Conservation (phyloP, 768 basidiomycete genomes). For the Pleurotus ostreatus region DNA sequence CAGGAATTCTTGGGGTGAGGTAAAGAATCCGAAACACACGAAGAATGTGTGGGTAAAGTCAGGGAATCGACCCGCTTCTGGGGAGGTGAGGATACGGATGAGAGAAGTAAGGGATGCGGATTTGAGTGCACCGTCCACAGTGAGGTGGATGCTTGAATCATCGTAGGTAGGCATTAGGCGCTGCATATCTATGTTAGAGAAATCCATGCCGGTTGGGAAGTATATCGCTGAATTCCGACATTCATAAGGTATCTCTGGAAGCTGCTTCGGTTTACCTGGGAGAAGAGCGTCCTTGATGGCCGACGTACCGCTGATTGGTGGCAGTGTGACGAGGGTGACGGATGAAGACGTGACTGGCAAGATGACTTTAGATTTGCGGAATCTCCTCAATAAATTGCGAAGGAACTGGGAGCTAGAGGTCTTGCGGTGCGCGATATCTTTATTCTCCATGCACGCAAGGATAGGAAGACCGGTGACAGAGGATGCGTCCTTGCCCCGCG, state of each 20-base stretch:
- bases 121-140: constrained; percentile 23
- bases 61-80: constrained; percentile 32
- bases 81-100: constrained; percentile 42
- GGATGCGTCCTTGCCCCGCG: neutral
- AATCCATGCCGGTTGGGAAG: neutral
- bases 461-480: neutral
- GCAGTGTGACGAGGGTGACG: neutral
- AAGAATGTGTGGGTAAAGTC: constrained; percentile 55
- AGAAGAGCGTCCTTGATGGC: neutral
- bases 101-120: constrained; percentile 36
- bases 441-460: neutral
- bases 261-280: neutral
- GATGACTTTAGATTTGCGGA: neutral
- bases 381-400: neutral
- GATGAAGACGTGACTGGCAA: neutral
- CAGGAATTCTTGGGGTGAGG: constrained; percentile 43
- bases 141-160: constrained; percentile 19
- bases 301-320: neutral
- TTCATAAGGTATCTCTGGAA: constrained; percentile 5
- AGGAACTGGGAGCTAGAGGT: neutral
- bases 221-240: neutral
- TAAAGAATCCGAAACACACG: constrained; percentile 69
- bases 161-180: constrained; percentile 4
- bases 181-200: neutral
- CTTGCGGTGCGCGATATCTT: neutral